phyloP scores from a whole-genome alignment of 225 moss, liverwort and hornwort genomes.

The Marchantia paleacea region DNA sequence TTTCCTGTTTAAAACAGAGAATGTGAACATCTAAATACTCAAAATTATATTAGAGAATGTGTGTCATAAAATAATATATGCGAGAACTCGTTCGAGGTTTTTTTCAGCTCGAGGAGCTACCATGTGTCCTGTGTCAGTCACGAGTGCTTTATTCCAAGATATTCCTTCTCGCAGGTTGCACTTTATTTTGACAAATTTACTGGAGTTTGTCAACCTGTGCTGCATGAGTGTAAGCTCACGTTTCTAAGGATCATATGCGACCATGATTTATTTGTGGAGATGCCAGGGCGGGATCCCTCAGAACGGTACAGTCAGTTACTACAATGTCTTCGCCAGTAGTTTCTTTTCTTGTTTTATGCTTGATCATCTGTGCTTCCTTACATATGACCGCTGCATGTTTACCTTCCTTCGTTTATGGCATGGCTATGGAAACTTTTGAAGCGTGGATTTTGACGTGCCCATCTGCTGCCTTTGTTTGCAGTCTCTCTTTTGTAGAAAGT shows the following conservation, averaged over 20 bases:
- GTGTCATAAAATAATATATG: no score
- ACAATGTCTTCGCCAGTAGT: not conserved
- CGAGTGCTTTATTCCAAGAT: no score
- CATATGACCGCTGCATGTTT: no score
- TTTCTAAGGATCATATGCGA: constrained; percentile 91
- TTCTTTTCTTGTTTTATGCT: no score
- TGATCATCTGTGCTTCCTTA: no score
- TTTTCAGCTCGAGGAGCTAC: no score
- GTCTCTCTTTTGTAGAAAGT: no score
- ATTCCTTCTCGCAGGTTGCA: constrained; percentile 54
- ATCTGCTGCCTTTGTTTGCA: not conserved
- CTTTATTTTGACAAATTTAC: constrained; percentile 90
- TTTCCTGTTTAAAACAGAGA: no score
- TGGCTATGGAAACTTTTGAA: not conserved
- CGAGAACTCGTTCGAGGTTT: no score
- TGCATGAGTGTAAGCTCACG: constrained; percentile 95
- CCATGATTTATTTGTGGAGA: constrained; percentile 96
- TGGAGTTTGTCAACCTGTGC: constrained; percentile 78
- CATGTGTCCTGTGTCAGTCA: no score
- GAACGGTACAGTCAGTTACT: constrained; percentile 54
- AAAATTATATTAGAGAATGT: no score
- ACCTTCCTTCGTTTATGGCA: not conserved
- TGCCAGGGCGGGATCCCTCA: constrained; percentile 96
- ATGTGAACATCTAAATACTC: no score
- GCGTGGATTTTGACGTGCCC: not conserved